These are phyloP conservation scores for Xylogone sp. DNA, from an alignment of 2,329 filamentous ascomycete species.

Conservation along the genomic window DNA sequence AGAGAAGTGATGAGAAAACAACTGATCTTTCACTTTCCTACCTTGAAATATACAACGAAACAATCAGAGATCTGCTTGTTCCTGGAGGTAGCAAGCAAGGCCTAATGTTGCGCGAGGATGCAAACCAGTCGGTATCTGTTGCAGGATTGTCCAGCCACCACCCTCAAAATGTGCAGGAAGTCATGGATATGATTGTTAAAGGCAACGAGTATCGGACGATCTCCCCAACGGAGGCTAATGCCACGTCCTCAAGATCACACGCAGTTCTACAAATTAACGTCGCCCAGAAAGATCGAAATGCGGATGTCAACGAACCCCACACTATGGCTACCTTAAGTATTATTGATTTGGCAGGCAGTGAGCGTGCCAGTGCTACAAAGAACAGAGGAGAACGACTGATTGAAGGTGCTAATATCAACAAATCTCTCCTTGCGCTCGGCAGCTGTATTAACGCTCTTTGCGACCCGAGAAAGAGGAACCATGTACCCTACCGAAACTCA, in stretches of 20 bases:
- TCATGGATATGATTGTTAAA: constrained; percentile 98
- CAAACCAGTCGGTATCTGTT: constrained; percentile 88
- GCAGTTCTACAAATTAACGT: constrained; percentile 97
- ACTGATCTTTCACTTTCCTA: constrained; percentile 93
- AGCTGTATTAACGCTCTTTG: constrained; percentile 98
- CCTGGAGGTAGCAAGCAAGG: constrained; percentile 74
- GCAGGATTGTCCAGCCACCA: constrained; percentile 87
- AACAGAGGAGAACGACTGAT: constrained; percentile 87
- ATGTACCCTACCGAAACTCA: constrained; percentile 96
- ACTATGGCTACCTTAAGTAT: constrained; percentile 98
- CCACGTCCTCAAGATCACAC: constrained; percentile 94
- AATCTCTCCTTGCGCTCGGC: constrained; percentile 88
- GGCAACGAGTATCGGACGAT: constrained; percentile 95
- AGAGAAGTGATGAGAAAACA: constrained; percentile 78
- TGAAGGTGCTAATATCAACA: constrained; percentile 99
- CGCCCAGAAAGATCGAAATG: constrained; percentile 89
- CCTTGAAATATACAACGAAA: constrained; percentile 98
- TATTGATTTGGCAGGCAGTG: constrained; percentile 94
- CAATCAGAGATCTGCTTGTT: constrained; percentile 91
- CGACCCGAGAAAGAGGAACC: constrained; percentile 84
- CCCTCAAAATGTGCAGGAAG: constrained; percentile 86
- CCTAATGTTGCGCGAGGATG: constrained; percentile 90
- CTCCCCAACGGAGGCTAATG: constrained; percentile 94
- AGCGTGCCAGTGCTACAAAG: constrained; percentile 93
- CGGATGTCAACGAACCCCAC: constrained; percentile 87